Conservation (phyloP, 176 grass and related monocot species). For the Oryza punctata region DNA sequence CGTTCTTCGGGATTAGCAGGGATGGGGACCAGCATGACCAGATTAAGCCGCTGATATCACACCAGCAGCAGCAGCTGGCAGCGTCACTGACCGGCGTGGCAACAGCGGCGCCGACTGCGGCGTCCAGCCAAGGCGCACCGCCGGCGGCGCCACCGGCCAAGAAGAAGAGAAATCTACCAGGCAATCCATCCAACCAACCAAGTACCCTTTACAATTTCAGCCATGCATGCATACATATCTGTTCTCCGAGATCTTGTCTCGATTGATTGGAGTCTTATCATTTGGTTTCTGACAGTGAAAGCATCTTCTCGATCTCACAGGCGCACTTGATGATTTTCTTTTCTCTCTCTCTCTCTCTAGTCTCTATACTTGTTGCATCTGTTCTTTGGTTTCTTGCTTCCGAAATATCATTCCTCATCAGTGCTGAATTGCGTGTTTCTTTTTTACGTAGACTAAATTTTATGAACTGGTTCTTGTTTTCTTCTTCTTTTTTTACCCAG, state of each 20-base stretch:
- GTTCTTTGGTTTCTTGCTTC: constrained; percentile 33
- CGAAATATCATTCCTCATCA: background rate
- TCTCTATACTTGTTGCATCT: background rate
- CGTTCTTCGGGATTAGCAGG: constrained; percentile 78
- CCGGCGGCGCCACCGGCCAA: constrained; percentile 57
- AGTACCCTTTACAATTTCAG: constrained; percentile 45
- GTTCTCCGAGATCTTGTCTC: constrained; percentile 45
- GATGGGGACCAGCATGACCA: constrained; percentile 85
- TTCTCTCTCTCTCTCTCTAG: background rate
- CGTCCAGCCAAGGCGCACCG: constrained; percentile 19
- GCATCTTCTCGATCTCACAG: constrained; percentile 50
- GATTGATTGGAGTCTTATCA: constrained; percentile 51
- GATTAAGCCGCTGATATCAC: constrained; percentile 71
- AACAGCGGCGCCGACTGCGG: constrained; percentile 11
- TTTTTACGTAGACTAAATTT: constrained; percentile 18
- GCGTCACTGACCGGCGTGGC: constrained; percentile 37
- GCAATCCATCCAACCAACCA: constrained; percentile 65
- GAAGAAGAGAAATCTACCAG: constrained; percentile 91
- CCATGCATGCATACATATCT: constrained; percentile 43
- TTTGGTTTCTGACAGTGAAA: constrained; percentile 44
- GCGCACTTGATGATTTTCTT: constrained; percentile 24
- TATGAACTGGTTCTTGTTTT: constrained; percentile 11
- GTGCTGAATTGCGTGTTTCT: constrained; percentile 24
- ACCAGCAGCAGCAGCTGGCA: constrained; percentile 40
- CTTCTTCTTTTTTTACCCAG: background rate